Conservation (phyloP, 108 stramenopile genomes). For the Aurantiochytrium sp. region DNA sequence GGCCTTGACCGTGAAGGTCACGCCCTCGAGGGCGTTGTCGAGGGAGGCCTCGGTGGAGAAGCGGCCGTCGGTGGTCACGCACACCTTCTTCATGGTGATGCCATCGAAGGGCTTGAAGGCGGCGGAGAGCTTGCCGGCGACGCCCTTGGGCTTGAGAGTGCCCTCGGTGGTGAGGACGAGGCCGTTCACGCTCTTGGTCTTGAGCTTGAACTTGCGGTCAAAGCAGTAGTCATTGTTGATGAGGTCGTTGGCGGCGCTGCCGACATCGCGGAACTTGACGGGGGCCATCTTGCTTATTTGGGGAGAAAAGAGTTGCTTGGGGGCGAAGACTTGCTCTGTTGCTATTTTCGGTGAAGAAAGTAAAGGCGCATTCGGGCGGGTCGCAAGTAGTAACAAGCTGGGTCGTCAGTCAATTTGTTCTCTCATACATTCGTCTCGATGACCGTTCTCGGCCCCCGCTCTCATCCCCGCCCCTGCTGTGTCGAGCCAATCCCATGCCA, state of each 20-base stretch:
- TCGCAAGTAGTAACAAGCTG: too few species aligned
- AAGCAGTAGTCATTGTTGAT: slow-evolving; percentile 9
- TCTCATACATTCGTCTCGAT: too few species aligned
- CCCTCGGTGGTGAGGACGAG: background rate
- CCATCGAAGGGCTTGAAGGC: slow-evolving; percentile 87
- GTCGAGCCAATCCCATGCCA: too few species aligned
- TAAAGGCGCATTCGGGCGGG: too few species aligned
- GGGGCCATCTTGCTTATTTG: background rate
- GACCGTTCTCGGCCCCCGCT: too few species aligned
- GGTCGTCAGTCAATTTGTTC: too few species aligned
- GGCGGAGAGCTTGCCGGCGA: slow-evolving; percentile 89
- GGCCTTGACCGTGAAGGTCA: slow-evolving; percentile 19
- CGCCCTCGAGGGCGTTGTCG: slow-evolving; percentile 16
- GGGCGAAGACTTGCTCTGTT: too few species aligned
- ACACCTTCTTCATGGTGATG: slow-evolving; percentile 92
- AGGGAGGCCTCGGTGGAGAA: slow-evolving; percentile 10
- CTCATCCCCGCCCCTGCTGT: too few species aligned
- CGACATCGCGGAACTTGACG: background rate
- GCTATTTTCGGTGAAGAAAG: too few species aligned
- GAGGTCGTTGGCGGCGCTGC: background rate
- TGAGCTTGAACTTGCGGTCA: slow-evolving; percentile 12
- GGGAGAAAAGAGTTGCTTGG: too few species aligned
- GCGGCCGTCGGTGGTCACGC: slow-evolving; percentile 76
- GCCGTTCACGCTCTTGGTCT: slow-evolving; percentile 8
- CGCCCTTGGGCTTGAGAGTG: slow-evolving; percentile 77